Evolutionary conservation across 257 asterid species (phyloP).

Genomic region (Solanum virginianum): DNA sequence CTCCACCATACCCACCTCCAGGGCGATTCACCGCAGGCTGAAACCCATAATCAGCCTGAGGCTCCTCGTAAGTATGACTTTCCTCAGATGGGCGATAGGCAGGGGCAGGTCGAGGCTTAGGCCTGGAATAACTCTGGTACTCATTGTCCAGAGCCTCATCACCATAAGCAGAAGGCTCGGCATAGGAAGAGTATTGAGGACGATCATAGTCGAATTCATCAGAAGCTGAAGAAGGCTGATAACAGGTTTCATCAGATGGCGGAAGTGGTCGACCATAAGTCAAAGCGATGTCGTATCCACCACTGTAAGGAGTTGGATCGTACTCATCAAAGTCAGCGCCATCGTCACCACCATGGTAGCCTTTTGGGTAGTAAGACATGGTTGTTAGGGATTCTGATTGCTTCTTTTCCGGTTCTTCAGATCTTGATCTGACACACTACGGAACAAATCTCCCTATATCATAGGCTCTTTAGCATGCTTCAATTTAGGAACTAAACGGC

Average conservation of each 20-base stretch:
- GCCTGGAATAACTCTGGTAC: slow-evolving; percentile 67
- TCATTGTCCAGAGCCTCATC: slow-evolving; percentile 61
- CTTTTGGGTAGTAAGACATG: slow-evolving; percentile 76
- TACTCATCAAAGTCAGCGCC: slow-evolving; percentile 70
- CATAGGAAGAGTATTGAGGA: slow-evolving; percentile 56
- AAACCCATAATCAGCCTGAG: slow-evolving; percentile 28
- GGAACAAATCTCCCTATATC: background rate
- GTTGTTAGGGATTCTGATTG: background rate
- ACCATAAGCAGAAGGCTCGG: slow-evolving; percentile 76
- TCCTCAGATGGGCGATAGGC: slow-evolving; percentile 13
- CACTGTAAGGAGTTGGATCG: slow-evolving; percentile 84
- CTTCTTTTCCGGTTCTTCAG: background rate
- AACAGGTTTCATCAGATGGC: slow-evolving; percentile 70
- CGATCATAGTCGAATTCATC: slow-evolving; percentile 64
- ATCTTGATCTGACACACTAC: background rate
- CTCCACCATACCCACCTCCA: slow-evolving; percentile 9
- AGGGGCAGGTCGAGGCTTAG: slow-evolving; percentile 44
- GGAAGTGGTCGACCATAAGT: slow-evolving; percentile 75
- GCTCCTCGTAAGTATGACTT: slow-evolving; percentile 10
- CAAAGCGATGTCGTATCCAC: slow-evolving; percentile 63
- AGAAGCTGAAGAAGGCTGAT: slow-evolving; percentile 43
- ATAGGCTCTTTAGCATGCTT: background rate
- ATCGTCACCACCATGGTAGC: slow-evolving; percentile 42
- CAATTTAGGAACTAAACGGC: background rate
- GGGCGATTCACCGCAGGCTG: slow-evolving; percentile 32